Evolutionary conservation across 306 rosid genomes (phyloP), one percentile per base, ranked within the genome.

Genomic region (Pterocarpus macrocarpus): DNA sequence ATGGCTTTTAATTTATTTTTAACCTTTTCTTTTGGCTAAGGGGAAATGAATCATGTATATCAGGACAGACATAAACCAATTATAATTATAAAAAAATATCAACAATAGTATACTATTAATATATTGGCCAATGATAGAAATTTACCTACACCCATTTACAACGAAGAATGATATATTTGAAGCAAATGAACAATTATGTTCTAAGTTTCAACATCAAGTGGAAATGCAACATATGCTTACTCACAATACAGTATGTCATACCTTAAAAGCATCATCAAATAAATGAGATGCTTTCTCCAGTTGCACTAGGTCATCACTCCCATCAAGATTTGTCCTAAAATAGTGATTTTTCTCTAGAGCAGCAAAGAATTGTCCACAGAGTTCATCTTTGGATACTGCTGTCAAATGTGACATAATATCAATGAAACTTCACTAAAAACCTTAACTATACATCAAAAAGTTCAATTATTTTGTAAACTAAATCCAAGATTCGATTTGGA

Each of bases 321-420:
- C 98, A 81, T 91, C 94, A 80, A 82, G 77, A 76, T 83, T 83
- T 69, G 88, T 79, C 91, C 81, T 71, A 64, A 93, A 91, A 78
- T 71, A 95, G 66, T 70, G 78, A 79, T 47, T 87, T 79, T 81
- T 90, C 90, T 93, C 99, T 64, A 95, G 89, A 8, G 97, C 95
- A 56, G 93, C 84, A 87, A 95, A 88, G 84, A 93, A 91, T 85
- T 85, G 88, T 43, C 90, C 97, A 69, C 90, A 88, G 49, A 95
- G 94, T 80, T 90, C 97, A 82, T 95, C 99, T 89, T 79, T 90
- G 38, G 97, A 83, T n/a, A 67, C 87, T 80, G 92, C 92, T 84
- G 86, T 79, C 68, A 85, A 59, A 61, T n/a, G 9, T 70, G 76
- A 73, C 71, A 81, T 43, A 75, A 72, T 52, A 71, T 69, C 76